phyloP scores from a whole-genome alignment of 768 basidiomycete genomes.

The Serendipita sp. region DNA sequence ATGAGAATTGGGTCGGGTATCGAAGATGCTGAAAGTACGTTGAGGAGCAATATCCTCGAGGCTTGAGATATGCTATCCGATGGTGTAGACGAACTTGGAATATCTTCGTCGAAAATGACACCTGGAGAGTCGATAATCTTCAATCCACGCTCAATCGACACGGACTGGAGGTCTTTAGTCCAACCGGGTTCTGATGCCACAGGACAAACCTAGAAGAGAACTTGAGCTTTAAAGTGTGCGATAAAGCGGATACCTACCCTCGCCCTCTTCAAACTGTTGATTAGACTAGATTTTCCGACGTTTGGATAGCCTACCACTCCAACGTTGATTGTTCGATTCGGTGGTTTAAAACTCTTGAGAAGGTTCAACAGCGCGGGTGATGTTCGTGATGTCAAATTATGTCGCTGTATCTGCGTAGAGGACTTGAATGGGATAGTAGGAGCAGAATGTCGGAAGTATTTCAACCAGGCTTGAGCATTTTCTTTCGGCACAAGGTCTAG shows the following conservation, averaged over 20 bases:
- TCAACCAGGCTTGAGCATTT: conserved; percentile 82
- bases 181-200: conserved; percentile 92
- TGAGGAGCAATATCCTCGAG: conserved; percentile 47
- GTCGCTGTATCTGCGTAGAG: conserved; percentile 60
- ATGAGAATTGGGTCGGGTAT: conserved; percentile 81
- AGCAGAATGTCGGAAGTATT: conserved; percentile 79
- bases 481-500: conserved; percentile 77
- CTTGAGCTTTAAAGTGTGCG: background rate
- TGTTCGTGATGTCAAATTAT: conserved; percentile 64
- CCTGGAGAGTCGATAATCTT: conserved; percentile 92
- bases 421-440: conserved; percentile 88
- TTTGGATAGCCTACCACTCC: conserved; percentile 96
- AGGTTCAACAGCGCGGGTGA: conserved; percentile 65
- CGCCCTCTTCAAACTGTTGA: conserved; percentile 79
- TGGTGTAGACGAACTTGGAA: conserved; percentile 23
- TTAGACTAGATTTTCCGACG: conserved; percentile 88
- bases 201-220: conserved; percentile 50
- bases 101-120: conserved; percentile 85
- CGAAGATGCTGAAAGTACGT: conserved; percentile 82
- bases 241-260: conserved; percentile 33
- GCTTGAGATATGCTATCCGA: conserved; percentile 14
- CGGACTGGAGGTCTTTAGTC: conserved; percentile 79
- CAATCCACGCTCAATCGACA: conserved; percentile 85
- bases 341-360: conserved; percentile 62
- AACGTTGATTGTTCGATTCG: conserved; percentile 50